These are phyloP conservation scores for Fusarium sp. DNA, from an alignment of 2,329 filamentous ascomycete species.

Conservation along the genomic window DNA sequence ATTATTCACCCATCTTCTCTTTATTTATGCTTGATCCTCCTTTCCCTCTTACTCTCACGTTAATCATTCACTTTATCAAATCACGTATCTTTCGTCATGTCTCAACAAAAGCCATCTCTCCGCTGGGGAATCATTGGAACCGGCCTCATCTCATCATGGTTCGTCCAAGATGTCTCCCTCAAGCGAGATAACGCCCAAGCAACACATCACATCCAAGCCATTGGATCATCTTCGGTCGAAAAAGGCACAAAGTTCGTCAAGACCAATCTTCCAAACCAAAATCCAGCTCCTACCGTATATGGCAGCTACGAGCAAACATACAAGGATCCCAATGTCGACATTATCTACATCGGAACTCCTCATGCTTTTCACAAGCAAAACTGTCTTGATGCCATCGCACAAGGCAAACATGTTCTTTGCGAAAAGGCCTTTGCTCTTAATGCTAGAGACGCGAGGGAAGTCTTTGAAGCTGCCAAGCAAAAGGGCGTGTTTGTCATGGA, in stretches of 20 bases:
- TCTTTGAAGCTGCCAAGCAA: conserved; percentile 53
- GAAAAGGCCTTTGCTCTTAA: conserved; percentile 60
- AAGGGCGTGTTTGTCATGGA: conserved; percentile 59
- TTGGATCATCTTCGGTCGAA: conserved; percentile 54
- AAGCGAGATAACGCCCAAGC: conserved; percentile 51
- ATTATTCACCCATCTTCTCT: neutral
- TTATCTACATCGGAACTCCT: conserved; percentile 60
- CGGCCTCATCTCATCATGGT: conserved; percentile 60
- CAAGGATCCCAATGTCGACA: conserved; percentile 55
- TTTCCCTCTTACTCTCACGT: neutral
- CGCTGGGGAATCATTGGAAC: conserved; percentile 56
- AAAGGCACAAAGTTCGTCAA: conserved; percentile 47
- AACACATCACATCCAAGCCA: conserved; percentile 56
- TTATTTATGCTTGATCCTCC: neutral
- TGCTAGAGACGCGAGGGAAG: conserved; percentile 52
- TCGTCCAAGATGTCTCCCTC: conserved; percentile 56
- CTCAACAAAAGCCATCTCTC: conserved; percentile 40
- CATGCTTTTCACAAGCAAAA: conserved; percentile 58
- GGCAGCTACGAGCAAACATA: conserved; percentile 56
- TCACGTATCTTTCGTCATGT: neutral
- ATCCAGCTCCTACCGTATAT: conserved; percentile 49
- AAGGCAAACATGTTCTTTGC: conserved; percentile 59
- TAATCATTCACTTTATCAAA: neutral
- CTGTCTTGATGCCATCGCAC: conserved; percentile 56
- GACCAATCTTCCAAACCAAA: neutral